These are phyloP conservation scores for Eryngium alpinum DNA, from an alignment of 140 eudicot genomes.

Conservation along the genomic window DNA sequence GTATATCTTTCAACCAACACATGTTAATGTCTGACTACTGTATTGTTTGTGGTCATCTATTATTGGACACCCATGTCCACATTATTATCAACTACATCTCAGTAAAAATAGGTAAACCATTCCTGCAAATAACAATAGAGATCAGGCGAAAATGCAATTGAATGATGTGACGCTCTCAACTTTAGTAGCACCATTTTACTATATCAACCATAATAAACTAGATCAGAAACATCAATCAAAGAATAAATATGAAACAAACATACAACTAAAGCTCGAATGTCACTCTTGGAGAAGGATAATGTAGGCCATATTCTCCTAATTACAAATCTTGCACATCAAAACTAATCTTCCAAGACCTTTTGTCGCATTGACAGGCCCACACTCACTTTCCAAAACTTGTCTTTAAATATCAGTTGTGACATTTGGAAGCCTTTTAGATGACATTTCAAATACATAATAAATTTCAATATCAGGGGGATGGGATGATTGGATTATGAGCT, in stretches of 20 bases:
- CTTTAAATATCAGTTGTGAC: neutral
- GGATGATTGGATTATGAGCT: conserved; percentile 77
- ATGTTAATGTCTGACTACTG: no score
- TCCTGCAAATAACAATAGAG: no score
- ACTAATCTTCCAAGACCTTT: neutral
- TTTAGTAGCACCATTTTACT: neutral
- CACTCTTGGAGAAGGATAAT: neutral
- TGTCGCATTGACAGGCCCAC: neutral
- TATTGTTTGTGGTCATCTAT: no score
- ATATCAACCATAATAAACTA: neutral
- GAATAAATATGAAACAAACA: neutral
- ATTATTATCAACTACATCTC: no score
- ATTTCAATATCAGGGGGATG: conserved; percentile 20
- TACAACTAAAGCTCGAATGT: neutral
- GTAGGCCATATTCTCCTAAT: neutral
- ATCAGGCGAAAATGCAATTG: neutral
- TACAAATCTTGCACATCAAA: neutral
- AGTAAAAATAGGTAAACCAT: no score
- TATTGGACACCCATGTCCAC: no score
- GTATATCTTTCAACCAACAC: no score
- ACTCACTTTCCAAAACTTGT: neutral
- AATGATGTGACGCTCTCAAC: neutral
- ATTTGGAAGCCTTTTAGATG: neutral
- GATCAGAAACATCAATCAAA: neutral
- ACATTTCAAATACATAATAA: neutral